Evolutionary conservation across 768 basidiomycete species (phyloP).

Genomic region (Boletus rubescentipes): DNA sequence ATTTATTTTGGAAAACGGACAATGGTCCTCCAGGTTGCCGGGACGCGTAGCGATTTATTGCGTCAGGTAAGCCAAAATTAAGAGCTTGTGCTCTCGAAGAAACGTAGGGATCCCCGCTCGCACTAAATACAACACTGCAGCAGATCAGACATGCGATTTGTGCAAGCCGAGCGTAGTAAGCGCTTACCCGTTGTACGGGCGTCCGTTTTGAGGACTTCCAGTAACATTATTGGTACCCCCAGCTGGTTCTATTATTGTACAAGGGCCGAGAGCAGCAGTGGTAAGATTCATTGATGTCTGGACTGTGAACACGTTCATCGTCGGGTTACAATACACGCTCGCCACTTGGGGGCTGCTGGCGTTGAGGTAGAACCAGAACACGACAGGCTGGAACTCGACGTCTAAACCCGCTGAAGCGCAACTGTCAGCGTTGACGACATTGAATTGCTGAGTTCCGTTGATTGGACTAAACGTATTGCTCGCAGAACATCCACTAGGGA

Average conservation of each 20-base stretch:
- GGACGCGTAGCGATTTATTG: constrained; percentile 55
- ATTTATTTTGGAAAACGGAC: constrained; percentile 45
- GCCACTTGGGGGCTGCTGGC: constrained; percentile 39
- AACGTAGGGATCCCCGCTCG: constrained; percentile 44
- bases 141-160: neutral
- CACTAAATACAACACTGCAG: constrained; percentile 42
- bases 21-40: constrained; percentile 41
- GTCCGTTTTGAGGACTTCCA: constrained; percentile 42
- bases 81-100: constrained; percentile 51
- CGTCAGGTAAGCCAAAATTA: constrained; percentile 53
- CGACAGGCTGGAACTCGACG: constrained; percentile 50
- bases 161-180: neutral
- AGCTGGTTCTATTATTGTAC: constrained; percentile 32
- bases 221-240: constrained; percentile 51
- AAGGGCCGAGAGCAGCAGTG: constrained; percentile 40
- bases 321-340: constrained; percentile 59
- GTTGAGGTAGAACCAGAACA: constrained; percentile 65
- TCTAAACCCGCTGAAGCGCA: constrained; percentile 30
- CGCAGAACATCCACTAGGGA: constrained; percentile 46
- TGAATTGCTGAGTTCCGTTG: constrained; percentile 47
- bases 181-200: constrained; percentile 59
- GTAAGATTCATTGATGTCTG: constrained; percentile 43
- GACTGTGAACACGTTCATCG: constrained; percentile 45
- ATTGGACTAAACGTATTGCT: constrained; percentile 38
- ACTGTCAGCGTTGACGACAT: constrained; percentile 41